Base-by-base conservation (phyloP, 1,284 basidiomycete species). In the Fistulinella cinereoalba region DNA sequence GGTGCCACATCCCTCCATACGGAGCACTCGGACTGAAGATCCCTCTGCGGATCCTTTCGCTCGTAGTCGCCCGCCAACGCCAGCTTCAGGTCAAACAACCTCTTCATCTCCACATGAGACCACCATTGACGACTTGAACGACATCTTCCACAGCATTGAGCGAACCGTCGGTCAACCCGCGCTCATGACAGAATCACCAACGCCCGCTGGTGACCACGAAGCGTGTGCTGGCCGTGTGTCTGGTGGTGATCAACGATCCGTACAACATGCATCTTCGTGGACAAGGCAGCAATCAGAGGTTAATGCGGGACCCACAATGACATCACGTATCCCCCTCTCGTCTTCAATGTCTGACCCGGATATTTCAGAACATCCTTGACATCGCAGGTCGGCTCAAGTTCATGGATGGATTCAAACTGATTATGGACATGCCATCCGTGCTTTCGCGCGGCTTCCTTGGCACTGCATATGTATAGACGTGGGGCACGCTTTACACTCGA, bases 11-110 rank as follows among this genome's bases (percentile, higher is more conserved):
- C 38, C 46, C 12, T 7, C 41, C 25, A 7, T 6, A 15, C 60
- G 41, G 37, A 44, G 33, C 38, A 27, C 28, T 23, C 51, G 38
- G 41, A 40, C 29, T 13, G 56, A 53, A 32, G 53, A 49, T 36
- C 43, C 44, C 10, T 18, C 53, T 32, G 16, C 47, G 37, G 38
- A 49, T 18, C 38, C 41, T 44, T 41, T 44, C 18, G 44, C 44
- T 41, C 52, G 50, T 41, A 55, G 52, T 55, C 65, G 57, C 44
- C 56, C 57, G 39, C 50, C 52, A 37, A 68, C 65, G 9, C 65
- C 65, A 46, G 59, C 50, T 52, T 63, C 65, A 68, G 66, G 66
- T 68, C 65, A 64, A 66, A 58, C 51, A 64, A 33, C 54, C 44
- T 54, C 55, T 62, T 64, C 64, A 51, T 67, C 51, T 68, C 47